Percentiles rank a stretch among this genome's conserved stretches.
Evolutionary conservation across 257 asterid genomes (phyloP).

Genomic region (Cinchona pubescens): DNA sequence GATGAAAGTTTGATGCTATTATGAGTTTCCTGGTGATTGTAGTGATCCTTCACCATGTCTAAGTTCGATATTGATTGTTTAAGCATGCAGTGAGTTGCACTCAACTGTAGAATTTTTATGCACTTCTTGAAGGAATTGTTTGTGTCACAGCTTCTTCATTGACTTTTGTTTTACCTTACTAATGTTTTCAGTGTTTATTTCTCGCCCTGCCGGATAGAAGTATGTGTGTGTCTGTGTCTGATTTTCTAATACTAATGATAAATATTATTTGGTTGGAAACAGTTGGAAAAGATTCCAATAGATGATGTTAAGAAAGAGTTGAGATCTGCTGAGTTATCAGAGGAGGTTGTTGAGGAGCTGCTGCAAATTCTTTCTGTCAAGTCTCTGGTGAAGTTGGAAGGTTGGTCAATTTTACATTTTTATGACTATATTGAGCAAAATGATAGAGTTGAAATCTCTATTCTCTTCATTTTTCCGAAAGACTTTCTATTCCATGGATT

Average conservation of each 20-base stretch:
- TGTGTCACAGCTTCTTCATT: too few relatives aligned
- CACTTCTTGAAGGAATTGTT: too few relatives aligned
- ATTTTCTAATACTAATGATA: slow-evolving; percentile 8
- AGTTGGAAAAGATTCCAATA: slow-evolving; percentile 91
- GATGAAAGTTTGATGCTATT: too few relatives aligned
- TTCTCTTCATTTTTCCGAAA: not conserved
- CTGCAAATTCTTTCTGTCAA: slow-evolving; percentile 73
- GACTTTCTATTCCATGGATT: too few relatives aligned
- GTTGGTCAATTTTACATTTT: slow-evolving; percentile 26
- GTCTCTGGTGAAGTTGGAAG: slow-evolving; percentile 84
- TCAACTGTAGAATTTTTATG: too few relatives aligned
- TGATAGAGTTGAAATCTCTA: not conserved
- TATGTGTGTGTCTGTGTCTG: slow-evolving; percentile 11
- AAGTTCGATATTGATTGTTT: too few relatives aligned
- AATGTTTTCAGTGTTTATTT: not conserved
- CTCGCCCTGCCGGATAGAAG: not conserved
- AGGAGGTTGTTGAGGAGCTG: slow-evolving; percentile 81
- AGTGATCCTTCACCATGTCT: too few relatives aligned
- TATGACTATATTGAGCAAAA: not conserved
- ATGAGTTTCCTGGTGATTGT: too few relatives aligned
- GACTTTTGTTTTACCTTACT: not conserved
- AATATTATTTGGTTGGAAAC: slow-evolving; percentile 17
- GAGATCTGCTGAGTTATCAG: slow-evolving; percentile 73
- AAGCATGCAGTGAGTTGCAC: too few relatives aligned
- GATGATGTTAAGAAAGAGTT: slow-evolving; percentile 86